Evolutionary conservation across 345 rosid genomes (phyloP), one percentile per base, ranked within the genome.

Genomic region (Brassica nigra): DNA sequence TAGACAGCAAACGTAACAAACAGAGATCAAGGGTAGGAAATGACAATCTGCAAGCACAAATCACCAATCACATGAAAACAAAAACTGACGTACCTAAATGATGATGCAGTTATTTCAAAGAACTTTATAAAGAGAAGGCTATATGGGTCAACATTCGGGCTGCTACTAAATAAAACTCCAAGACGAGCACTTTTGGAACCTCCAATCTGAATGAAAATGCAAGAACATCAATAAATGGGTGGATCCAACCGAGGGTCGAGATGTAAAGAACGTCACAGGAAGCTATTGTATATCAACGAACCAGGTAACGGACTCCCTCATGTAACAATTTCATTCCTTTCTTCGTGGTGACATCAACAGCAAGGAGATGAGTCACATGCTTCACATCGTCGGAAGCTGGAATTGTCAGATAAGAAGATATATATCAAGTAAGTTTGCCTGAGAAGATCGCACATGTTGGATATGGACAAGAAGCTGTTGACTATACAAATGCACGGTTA

Each of bases 341-440:
- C 89, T 82, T 84, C 44, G 92, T 87, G 69, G 90, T 74, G 66
- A 91, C 76, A 81, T 93, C 98, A 85, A 90, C 91, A 83, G 86
- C 89, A 64, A 95, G 95, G 86, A 95, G 92, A 88, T 95, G 99
- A 75, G 99, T 91, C 68, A 95, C 98, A 30, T 95, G 89, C 88
- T 95, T 95, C 87, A 95, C 80, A 82, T 95, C 89, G 80, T 93
- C 97, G 37, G 82, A 47, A 72, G 96, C 99, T 95, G 89, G 20
- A 81, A 82, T 79, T 58, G 59, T 66, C 73, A 73, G 59, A 78
- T 47, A 20, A 85, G 61, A 58, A 52, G 62, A 71, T 66, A 80
- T 57, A 55, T 39, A 28, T 80, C 66, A 82, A 70, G 72, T 37
- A 71, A 61, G 72, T 34, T 28, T 11, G 37, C 66, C 49, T 67